phyloP scores from a whole-genome alignment of 108 stramenopile species.

The Schizochytrium sp. region DNA sequence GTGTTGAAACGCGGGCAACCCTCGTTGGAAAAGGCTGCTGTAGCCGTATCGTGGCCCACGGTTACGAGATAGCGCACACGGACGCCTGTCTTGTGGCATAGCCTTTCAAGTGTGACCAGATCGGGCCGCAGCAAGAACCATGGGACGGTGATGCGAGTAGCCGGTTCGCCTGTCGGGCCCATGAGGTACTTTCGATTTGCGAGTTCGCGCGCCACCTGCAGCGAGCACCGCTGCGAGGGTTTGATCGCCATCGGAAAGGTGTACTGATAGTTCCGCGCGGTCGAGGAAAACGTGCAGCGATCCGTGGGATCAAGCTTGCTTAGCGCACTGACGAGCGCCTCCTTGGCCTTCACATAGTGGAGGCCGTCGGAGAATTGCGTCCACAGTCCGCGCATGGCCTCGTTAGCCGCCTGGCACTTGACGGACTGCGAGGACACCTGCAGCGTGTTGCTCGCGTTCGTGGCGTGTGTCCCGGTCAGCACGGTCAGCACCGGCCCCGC shows the following conservation, averaged over 20 bases:
- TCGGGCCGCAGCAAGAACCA: conserved; percentile 10
- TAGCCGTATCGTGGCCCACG: neutral
- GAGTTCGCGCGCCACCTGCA: neutral
- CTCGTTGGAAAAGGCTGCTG: neutral
- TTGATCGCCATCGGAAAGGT: neutral
- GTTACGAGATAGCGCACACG: neutral
- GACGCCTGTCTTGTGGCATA: neutral
- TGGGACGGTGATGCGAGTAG: neutral
- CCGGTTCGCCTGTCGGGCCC: neutral
- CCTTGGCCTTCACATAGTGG: neutral
- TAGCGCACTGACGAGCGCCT: neutral
- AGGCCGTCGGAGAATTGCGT: neutral
- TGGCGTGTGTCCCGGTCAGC: neutral
- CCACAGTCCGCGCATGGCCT: neutral
- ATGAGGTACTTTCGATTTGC: neutral
- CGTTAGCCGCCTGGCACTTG: neutral
- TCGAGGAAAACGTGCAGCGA: neutral
- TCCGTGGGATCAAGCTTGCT: neutral
- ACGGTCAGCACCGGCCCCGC: neutral
- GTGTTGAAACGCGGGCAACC: neutral
- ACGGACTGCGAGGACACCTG: neutral
- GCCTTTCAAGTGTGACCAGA: neutral
- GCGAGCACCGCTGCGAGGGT: neutral
- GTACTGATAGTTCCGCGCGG: neutral
- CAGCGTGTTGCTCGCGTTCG: neutral